phyloP scores from a whole-genome alignment of 176 grass and related monocot genomes.

The Saccharum officinarum region DNA sequence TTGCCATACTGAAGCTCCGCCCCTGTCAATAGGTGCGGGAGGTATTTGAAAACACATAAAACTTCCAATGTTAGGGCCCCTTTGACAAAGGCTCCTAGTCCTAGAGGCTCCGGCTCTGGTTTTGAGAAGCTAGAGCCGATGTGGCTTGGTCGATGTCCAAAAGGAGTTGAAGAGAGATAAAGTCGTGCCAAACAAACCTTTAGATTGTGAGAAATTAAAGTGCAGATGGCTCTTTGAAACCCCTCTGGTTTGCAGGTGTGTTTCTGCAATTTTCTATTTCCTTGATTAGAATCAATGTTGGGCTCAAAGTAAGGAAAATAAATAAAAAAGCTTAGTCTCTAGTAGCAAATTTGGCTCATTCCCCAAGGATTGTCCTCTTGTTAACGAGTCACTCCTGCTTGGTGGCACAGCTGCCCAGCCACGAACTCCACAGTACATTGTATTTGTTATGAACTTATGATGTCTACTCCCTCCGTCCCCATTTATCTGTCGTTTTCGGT shows the following conservation, averaged over 20 bases:
- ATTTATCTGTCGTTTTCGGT: too few species aligned
- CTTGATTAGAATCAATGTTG: not conserved
- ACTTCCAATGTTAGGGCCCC: too few species aligned
- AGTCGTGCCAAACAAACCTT: not conserved
- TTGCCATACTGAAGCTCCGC: too few species aligned
- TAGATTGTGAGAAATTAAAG: too few species aligned
- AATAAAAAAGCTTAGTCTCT: not conserved
- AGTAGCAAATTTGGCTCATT: not conserved
- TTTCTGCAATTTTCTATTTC: not conserved
- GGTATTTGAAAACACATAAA: not conserved
- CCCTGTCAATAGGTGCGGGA: too few species aligned
- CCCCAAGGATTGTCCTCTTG: not conserved
- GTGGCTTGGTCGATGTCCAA: too few species aligned
- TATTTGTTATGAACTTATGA: not conserved
- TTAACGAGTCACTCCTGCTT: conserved; percentile 2
- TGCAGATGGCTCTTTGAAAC: not conserved
- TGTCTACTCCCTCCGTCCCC: too few species aligned
- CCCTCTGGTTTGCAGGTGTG: not conserved
- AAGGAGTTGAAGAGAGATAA: too few species aligned
- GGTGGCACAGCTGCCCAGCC: not conserved
- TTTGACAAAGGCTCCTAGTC: too few species aligned
- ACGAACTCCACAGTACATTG: not conserved
- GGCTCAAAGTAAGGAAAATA: not conserved
- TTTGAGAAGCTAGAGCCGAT: too few species aligned
- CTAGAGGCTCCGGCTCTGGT: not conserved